Conservation (phyloP, 495 filamentous ascomycete species). For the Aspergillus conjunctus region DNA sequence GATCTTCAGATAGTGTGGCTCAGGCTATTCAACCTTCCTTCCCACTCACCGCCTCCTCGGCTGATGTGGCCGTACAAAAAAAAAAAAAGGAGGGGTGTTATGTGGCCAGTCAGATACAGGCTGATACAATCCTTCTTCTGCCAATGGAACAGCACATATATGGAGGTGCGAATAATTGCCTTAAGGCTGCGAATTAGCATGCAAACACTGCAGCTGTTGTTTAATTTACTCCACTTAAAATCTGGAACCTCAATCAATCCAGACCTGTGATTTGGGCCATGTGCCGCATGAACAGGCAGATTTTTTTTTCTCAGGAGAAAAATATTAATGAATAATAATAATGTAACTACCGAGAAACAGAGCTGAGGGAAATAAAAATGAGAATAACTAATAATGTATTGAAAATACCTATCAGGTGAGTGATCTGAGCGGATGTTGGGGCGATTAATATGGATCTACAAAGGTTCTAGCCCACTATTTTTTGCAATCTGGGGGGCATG, state of each 20-base stretch:
- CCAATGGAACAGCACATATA: slow-evolving; percentile 12
- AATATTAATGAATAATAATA: neutral
- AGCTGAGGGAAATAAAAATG: neutral
- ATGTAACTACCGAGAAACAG: no score
- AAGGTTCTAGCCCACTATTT: slow-evolving; percentile 5
- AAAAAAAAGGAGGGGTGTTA: slow-evolving; percentile 8
- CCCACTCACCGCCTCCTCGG: slow-evolving; percentile 12
- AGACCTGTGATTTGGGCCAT: slow-evolving; percentile 21
- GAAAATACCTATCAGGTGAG: neutral
- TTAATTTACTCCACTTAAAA: slow-evolving; percentile 8
- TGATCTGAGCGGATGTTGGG: slow-evolving; percentile 1
- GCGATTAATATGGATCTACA: slow-evolving; percentile 3
- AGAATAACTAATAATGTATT: neutral
- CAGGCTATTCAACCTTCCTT: slow-evolving; percentile 9
- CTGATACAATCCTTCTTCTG: slow-evolving; percentile 21
- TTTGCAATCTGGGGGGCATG: neutral
- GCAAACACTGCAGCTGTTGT: slow-evolving; percentile 3
- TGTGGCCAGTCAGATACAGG: slow-evolving; percentile 27
- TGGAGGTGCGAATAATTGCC: no score
- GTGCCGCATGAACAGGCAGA: slow-evolving; percentile 18
- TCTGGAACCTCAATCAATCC: slow-evolving; percentile 4
- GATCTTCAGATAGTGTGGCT: slow-evolving; percentile 17
- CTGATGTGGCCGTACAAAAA: slow-evolving; percentile 7
- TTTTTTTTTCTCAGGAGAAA: neutral
- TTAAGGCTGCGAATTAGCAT: neutral